These are phyloP conservation scores for Chaetomiaceae sp. DNA, from an alignment of 2,329 filamentous ascomycete species.

Conservation along the genomic window DNA sequence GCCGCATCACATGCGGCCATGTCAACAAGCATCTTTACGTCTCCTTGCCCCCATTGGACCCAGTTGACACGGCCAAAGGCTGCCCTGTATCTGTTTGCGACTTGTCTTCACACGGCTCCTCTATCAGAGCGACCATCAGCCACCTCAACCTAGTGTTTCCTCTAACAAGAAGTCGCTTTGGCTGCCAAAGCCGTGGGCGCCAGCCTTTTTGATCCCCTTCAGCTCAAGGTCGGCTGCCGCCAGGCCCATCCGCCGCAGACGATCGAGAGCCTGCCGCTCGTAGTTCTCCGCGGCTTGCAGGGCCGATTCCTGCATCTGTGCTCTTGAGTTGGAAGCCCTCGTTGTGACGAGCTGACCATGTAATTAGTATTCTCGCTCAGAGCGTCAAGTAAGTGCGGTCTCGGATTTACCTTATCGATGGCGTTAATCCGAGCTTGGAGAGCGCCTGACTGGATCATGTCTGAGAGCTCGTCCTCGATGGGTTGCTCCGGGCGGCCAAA, in stretches of 20 bases:
- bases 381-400: not conserved
- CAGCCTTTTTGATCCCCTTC: slow-evolving; percentile 28
- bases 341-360: slow-evolving; percentile 62
- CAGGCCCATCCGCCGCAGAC: slow-evolving; percentile 72
- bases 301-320: slow-evolving; percentile 62
- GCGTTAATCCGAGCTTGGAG: slow-evolving; percentile 79
- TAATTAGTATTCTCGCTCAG: slow-evolving; percentile 1
- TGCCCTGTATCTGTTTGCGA: not conserved
- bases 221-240: slow-evolving; percentile 70
- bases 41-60: not conserved
- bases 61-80: not conserved
- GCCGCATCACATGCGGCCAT: not conserved
- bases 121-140: not conserved
- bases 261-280: slow-evolving; percentile 66
- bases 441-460: slow-evolving; percentile 66
- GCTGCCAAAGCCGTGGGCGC: not conserved
- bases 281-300: slow-evolving; percentile 64
- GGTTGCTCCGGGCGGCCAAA: slow-evolving; percentile 60
- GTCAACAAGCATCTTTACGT: not conserved
- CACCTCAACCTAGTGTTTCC: slow-evolving; percentile 11
- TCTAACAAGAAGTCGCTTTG: slow-evolving; percentile 9
- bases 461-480: slow-evolving; percentile 68
- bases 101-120: too few relatives aligned
- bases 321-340: slow-evolving; percentile 59
- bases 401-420: slow-evolving; percentile 59